Base-by-base conservation (phyloP, 2,329 filamentous ascomycete species). In the Thelonectria rubi region DNA sequence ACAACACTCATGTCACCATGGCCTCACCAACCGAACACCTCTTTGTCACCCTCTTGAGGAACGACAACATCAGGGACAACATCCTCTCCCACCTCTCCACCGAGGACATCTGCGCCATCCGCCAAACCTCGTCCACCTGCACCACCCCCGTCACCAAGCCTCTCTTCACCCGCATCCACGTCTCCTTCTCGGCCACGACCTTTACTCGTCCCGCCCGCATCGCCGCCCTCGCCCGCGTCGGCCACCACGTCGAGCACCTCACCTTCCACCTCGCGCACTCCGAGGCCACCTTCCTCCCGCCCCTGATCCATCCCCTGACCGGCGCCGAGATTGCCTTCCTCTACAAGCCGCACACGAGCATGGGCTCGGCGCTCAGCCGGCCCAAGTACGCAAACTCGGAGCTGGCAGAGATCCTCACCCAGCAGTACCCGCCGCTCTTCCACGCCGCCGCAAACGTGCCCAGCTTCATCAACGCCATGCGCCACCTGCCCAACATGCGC, bases 381-480 rank as follows among this genome's bases (percentile, higher is more conserved):
- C 91, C 90, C 53, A 94, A 92, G 78, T 96, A 96, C 75, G 91
- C 90, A 68, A 91, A 89, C 74, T 84, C 86, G 69, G 91, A 92
- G 71, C 87, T 95, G 71, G 93, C 89, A 63, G 90, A 94, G 73
- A 84, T 96, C 60, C 83, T 97, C 63, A 91, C 92, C 14, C 88
- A 92, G 73, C 93, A 97, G 78, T 97, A 96, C 72, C 92, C 92
- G 54, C 92, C 93, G 6, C 80, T 97, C 3, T 97, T 97, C 78
- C 93, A 97, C 73, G 91, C 93, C 7, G 91, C 93, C 8, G 94
- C 92, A 63, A 95, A 97, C 73, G 90, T 96, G 7, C 86, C 91
- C 5, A 91, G 91, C 40, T 97, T 97, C 79, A 88, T 94, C 69
- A 84, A 88, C 65, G 91, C 91, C 50, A 82, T 97, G 73, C 85